Evolutionary conservation across 305 asterid genomes (phyloP).

Genomic region (Caryopteris hybrid): DNA sequence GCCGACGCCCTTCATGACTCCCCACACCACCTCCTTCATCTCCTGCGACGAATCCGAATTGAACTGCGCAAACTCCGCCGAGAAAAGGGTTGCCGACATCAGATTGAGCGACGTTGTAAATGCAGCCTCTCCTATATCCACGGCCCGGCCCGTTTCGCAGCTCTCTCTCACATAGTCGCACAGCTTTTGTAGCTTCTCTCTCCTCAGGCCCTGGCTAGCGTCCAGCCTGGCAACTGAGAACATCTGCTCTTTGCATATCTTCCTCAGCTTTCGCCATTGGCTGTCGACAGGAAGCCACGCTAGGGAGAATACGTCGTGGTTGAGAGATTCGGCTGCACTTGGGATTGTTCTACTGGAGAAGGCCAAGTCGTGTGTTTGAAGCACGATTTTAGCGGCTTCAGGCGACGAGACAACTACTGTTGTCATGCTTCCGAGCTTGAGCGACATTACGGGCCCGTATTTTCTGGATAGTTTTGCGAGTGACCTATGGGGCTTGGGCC

Average conservation of each 20-base stretch:
- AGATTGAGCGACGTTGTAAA: conserved; percentile 29
- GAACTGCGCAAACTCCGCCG: conserved; percentile 27
- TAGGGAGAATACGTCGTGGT: conserved; percentile 12
- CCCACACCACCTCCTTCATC: conserved; percentile 15
- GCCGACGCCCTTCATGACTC: not conserved
- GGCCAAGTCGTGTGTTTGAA: not conserved
- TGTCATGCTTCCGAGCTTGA: conserved; percentile 26
- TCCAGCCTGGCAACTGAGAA: conserved; percentile 20
- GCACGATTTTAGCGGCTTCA: not conserved
- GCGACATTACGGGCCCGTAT: conserved; percentile 36
- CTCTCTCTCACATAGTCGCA: conserved; percentile 9
- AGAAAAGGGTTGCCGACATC: conserved; percentile 27
- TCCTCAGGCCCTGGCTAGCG: not conserved
- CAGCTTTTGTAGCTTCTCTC: conserved; percentile 15
- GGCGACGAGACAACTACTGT: not conserved
- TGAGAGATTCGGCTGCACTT: not conserved
- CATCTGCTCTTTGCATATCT: conserved; percentile 22
- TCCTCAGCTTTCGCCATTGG: conserved; percentile 25
- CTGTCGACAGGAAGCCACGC: conserved; percentile 12
- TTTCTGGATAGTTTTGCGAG: conserved; percentile 32
- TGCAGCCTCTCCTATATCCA: conserved; percentile 29
- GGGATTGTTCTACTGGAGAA: not conserved
- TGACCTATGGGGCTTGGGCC: conserved; percentile 28
- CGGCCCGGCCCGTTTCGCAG: not conserved
- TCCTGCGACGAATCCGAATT: conserved; percentile 22